Base-by-base conservation (phyloP, 495 filamentous ascomycete species). In the Aspergillus haitiensis region DNA sequence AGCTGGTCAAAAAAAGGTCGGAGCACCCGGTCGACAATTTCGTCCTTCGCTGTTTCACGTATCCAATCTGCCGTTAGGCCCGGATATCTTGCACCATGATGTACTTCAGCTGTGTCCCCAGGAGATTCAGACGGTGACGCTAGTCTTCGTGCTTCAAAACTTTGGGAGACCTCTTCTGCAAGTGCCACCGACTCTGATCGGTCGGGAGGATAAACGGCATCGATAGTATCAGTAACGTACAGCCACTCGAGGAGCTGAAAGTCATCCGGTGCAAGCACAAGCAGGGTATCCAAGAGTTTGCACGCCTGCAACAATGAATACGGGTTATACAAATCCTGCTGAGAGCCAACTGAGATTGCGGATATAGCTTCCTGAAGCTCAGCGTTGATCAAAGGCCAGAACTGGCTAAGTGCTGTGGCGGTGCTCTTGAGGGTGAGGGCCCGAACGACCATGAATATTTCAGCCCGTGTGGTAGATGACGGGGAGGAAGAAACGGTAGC, bases 181-280 rank as follows among this genome's bases (percentile, higher is more conserved):
- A 98, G 80, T 1, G 92, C 91, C 5, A 88, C 78, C 1, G 93
- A 84, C 55, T 85, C 81, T 75, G 86, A 89, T 51, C 80, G 75
- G n/a, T 83, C 72, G 1, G 92, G 87, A 13, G 88, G 85, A 67
- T 98, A 98, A 21, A 98, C 91, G 1, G 95, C 92, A 68, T 99
- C 94, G 63, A 97, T 93, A 37, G 93, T 97, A 69, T 99, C 95
- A 6, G 92, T 93, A 27, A 98, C 85, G 71, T 95, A 99, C 15
- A 98, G 82, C 94, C 94, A 99, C 76, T 97, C 91, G 55, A 92
- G 83, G 40, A 96, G 80, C 70, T 98, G 94, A 72, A 97, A 99
- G 67, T 98, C 94, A 61, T 99, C 95, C 0, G 92, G 94, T 5
- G 87, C 87, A 15, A 91, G 78, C n/a, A 90, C 84, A 31, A 99